Base-by-base conservation (phyloP, 2,329 filamentous ascomycete genomes). In the Biscogniauxia sp. region DNA sequence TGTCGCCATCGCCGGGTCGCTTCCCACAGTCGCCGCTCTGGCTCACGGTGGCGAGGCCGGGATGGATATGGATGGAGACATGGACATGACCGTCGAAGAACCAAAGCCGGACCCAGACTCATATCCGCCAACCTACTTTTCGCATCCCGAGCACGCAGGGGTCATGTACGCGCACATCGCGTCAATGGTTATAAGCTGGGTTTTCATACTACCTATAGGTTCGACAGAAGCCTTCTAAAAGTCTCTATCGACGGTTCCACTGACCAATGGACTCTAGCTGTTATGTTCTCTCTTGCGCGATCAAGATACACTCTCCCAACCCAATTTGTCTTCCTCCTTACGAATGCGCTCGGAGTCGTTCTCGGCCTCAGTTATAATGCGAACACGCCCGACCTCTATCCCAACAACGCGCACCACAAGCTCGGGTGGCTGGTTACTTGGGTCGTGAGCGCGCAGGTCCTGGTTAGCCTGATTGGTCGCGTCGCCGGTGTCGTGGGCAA, bases 321-420 rank as follows among this genome's bases (percentile, higher is more conserved):
- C 1, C 93, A 97, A 70, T 82, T 93, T 62, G 63, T 80, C 8
- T 93, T 94, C 73, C 74, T 90, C 51, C 76, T 81, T 1, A 73
- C 82, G 41, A 92, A 93, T 71, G 82, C 80, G 2, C 67, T 88
- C 1, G 91, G 88, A 19, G 67, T 93, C 23, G 70, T 91, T 15
- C 73, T 90, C 25, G 87, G 85, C 7, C 82, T 85, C 55, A 78
- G 92, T 37, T 97, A 97, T 79, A 92, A 95, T 73, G 82, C 84
- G 60, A 87, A 84, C 64, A 96, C 92, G 0, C 92, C 93, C 0
- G 91, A 97, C 71, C 79, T 97, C 20, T 97, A 97, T 73, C 87
- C 88, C 32, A 88, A 90, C 72, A 96, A 96, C 72, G 85, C 89
- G n/a, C 93, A 97, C 74, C 88, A 93, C 78, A 93, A 91, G 74